A percentile compares a stretch with the other conserved stretches of the same genome.
Evolutionary conservation across 176 grass and related monocot genomes (phyloP).

Genomic region (Alloteropsis semialata): DNA sequence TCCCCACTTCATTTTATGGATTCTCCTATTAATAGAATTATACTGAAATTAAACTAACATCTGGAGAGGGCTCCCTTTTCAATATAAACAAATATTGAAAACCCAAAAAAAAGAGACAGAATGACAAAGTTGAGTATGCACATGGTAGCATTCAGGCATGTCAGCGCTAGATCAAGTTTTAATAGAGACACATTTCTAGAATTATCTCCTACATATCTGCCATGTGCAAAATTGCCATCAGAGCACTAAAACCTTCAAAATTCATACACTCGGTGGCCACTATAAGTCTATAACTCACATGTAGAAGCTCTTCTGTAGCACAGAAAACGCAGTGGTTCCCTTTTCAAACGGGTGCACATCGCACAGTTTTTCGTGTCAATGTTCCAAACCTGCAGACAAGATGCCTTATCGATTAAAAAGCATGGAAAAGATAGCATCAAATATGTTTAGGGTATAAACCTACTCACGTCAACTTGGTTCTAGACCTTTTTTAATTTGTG

Average conservation of each 20-base stretch:
- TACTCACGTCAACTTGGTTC: constrained; percentile 79
- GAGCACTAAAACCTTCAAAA: neutral
- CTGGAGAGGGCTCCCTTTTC: neutral
- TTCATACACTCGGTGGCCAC: neutral
- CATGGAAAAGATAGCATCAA: neutral
- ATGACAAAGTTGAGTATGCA: neutral
- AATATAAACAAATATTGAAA: neutral
- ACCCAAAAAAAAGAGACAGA: neutral
- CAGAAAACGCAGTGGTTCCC: constrained; percentile 56
- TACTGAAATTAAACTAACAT: neutral
- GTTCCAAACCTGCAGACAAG: constrained; percentile 62
- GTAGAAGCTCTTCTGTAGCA: constrained; percentile 65
- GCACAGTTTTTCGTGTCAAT: constrained; percentile 61
- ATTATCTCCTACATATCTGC: constrained; percentile 74
- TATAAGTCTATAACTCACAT: constrained; percentile 60
- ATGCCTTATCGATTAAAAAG: constrained; percentile 1
- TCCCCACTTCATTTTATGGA: neutral
- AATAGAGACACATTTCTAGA: constrained; percentile 62
- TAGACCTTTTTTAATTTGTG: no score
- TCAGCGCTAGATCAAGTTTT: constrained; percentile 63
- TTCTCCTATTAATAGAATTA: neutral
- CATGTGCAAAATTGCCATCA: constrained; percentile 6
- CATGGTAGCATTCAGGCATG: constrained; percentile 35
- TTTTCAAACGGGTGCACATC: constrained; percentile 53
- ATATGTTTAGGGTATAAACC: neutral